These are phyloP conservation scores for Cutaneotrichosporon sp. DNA, from an alignment of 1,284 basidiomycete species.

Conservation along the genomic window DNA sequence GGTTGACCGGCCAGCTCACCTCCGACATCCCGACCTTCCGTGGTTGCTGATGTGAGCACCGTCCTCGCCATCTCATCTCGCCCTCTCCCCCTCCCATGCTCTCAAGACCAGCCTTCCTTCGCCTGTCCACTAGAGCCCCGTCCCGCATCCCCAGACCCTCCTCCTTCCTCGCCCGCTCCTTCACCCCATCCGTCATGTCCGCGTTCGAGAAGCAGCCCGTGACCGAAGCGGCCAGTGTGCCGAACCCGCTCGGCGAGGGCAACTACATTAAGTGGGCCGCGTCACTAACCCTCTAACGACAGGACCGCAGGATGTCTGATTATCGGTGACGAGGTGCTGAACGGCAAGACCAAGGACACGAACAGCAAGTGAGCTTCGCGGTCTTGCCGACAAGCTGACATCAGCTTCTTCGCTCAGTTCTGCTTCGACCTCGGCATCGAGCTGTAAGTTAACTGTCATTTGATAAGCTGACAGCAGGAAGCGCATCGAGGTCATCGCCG, in stretches of 20 bases:
- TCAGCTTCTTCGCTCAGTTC: conserved; percentile 75
- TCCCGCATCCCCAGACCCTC: background rate
- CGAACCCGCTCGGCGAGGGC: conserved; percentile 67
- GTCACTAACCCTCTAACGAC: background rate
- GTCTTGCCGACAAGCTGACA: conserved; percentile 1
- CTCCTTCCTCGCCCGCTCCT: background rate
- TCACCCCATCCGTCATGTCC: conserved; percentile 17
- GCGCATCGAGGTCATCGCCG: conserved; percentile 86
- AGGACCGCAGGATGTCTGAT: conserved; percentile 53
- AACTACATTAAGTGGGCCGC: conserved; percentile 60
- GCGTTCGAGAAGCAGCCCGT: conserved; percentile 22
- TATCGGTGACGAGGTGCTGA: conserved; percentile 56
- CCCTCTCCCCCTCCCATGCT: conserved; percentile 7
- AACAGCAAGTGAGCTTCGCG: conserved; percentile 59
- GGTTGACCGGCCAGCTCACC: background rate
- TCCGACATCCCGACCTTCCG: background rate
- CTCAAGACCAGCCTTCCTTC: background rate
- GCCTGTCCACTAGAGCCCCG: conserved; percentile 1
- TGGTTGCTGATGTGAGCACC: background rate
- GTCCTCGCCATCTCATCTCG: background rate
- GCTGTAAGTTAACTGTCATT: conserved; percentile 58
- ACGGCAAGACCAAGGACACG: conserved; percentile 66
- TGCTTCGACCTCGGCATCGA: conserved; percentile 86
- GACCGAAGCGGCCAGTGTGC: conserved; percentile 37
- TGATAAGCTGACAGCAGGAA: conserved; percentile 58